phyloP scores from a whole-genome alignment of 1,284 basidiomycete genomes.

The Hymenochaete sp. region DNA sequence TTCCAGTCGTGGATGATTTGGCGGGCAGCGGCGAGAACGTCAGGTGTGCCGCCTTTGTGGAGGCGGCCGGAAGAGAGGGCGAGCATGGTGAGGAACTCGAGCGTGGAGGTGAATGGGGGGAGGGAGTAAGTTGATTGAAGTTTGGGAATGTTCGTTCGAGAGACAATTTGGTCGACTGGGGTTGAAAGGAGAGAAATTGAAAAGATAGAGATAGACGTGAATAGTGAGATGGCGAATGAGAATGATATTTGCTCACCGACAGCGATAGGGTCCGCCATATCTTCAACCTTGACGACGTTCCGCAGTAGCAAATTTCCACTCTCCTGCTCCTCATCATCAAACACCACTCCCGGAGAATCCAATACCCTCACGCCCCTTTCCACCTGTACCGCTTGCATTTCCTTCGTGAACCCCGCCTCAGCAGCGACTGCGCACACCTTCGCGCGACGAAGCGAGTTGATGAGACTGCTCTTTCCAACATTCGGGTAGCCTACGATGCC shows the following conservation, averaged over 20 bases:
- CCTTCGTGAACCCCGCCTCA: slow-evolving; percentile 91
- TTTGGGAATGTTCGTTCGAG: slow-evolving; percentile 58
- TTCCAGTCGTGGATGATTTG: slow-evolving; percentile 94
- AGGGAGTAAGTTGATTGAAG: slow-evolving; percentile 79
- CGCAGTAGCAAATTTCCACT: slow-evolving; percentile 72
- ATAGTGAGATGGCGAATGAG: slow-evolving; percentile 12
- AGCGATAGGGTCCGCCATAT: slow-evolving; percentile 83
- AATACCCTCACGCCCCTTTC: slow-evolving; percentile 90
- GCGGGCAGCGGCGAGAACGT: slow-evolving; percentile 76
- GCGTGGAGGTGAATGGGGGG: slow-evolving; percentile 59
- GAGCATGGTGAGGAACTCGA: slow-evolving; percentile 88
- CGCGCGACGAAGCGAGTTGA: slow-evolving; percentile 88
- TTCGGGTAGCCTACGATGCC: slow-evolving; percentile 97
- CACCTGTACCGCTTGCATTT: slow-evolving; percentile 88
- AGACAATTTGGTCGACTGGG: slow-evolving; percentile 77
- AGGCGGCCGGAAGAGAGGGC: slow-evolving; percentile 81
- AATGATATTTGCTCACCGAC: slow-evolving; percentile 52
- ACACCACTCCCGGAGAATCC: slow-evolving; percentile 95
- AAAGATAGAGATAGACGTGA: slow-evolving; percentile 13
- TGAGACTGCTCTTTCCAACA: slow-evolving; percentile 92
- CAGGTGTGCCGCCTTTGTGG: slow-evolving; percentile 89
- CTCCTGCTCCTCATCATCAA: slow-evolving; percentile 62
- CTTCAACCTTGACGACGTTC: slow-evolving; percentile 89
- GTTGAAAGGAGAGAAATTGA: slow-evolving; percentile 6
- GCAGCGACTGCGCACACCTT: slow-evolving; percentile 92